Conservation (phyloP, 2,329 filamentous ascomycete species). For the Penicillium sp. region DNA sequence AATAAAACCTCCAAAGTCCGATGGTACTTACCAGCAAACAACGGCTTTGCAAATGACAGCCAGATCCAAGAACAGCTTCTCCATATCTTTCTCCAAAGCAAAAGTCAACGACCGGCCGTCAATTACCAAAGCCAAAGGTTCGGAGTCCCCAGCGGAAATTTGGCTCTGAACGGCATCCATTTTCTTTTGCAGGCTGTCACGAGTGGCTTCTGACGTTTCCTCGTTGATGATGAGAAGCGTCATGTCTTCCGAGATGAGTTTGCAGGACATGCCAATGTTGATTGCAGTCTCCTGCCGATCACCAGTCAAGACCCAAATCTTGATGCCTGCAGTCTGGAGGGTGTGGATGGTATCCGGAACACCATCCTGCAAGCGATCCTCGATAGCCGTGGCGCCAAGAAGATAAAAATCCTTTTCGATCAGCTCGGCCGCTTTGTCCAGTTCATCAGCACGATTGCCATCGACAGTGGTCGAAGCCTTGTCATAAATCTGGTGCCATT, state of each 20-base stretch:
- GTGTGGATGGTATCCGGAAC: constrained; percentile 98
- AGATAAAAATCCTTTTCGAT: constrained; percentile 91
- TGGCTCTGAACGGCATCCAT: constrained; percentile 85
- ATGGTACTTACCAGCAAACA: constrained; percentile 66
- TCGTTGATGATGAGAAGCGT: constrained; percentile 96
- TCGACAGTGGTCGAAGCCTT: constrained; percentile 84
- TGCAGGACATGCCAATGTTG: constrained; percentile 99
- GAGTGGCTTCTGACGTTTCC: constrained; percentile 71
- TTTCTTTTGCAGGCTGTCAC: constrained; percentile 90
- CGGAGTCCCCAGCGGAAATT: constrained; percentile 60
- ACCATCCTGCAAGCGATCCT: constrained; percentile 93
- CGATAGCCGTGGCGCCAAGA: constrained; percentile 92
- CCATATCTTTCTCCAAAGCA: constrained; percentile 88
- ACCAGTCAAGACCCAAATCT: constrained; percentile 96
- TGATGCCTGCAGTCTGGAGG: constrained; percentile 93
- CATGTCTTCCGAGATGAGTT: constrained; percentile 98
- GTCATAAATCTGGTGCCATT: constrained; percentile 85
- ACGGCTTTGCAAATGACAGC: constrained; percentile 98
- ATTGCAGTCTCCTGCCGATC: constrained; percentile 98
- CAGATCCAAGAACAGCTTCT: constrained; percentile 88
- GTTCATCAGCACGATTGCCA: constrained; percentile 87
- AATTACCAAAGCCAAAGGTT: constrained; percentile 87
- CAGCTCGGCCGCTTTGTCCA: constrained; percentile 94
- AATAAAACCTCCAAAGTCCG: background rate
- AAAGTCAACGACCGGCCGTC: constrained; percentile 94